phyloP scores from a whole-genome alignment of 2,329 filamentous ascomycete species.

The Fusarium sp. region DNA sequence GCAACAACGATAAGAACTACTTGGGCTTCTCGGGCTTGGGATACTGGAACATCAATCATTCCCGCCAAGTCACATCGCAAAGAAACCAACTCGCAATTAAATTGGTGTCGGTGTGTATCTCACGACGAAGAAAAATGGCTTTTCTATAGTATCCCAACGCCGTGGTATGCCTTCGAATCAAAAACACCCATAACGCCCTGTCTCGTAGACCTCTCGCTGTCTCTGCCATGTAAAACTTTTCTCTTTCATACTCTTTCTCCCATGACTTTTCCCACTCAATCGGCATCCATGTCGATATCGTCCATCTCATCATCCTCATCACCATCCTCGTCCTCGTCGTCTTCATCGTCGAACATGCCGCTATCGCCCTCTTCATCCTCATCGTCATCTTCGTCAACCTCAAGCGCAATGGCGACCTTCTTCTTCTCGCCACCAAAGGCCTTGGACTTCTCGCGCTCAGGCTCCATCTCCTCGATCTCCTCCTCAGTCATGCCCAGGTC shows the following conservation, averaged over 20 bases:
- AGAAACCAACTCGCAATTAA: slow-evolving; percentile 11
- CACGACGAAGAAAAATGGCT: slow-evolving; percentile 36
- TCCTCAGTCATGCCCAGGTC: slow-evolving; percentile 62
- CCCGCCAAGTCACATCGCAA: slow-evolving; percentile 25
- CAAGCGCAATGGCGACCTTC: slow-evolving; percentile 51
- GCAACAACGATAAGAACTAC: background rate
- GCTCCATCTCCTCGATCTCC: slow-evolving; percentile 62
- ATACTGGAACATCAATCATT: slow-evolving; percentile 21
- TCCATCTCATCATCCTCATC: slow-evolving; percentile 50
- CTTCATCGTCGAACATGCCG: slow-evolving; percentile 48
- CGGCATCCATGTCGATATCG: slow-evolving; percentile 51
- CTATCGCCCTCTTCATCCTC: slow-evolving; percentile 49
- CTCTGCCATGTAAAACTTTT: slow-evolving; percentile 25
- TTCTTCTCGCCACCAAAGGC: slow-evolving; percentile 59
- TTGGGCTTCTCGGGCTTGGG: slow-evolving; percentile 9
- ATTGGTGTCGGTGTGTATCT: slow-evolving; percentile 25
- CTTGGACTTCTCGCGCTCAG: slow-evolving; percentile 52
- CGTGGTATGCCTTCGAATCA: slow-evolving; percentile 44
- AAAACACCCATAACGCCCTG: slow-evolving; percentile 42
- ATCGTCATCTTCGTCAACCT: slow-evolving; percentile 51
- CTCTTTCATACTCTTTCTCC: slow-evolving; percentile 3
- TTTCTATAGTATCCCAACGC: slow-evolving; percentile 41
- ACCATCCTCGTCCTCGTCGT: slow-evolving; percentile 52
- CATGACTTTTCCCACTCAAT: slow-evolving; percentile 13
- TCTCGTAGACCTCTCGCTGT: slow-evolving; percentile 28